These are phyloP conservation scores for Diaporthe sp. DNA, from an alignment of 2,329 filamentous ascomycete species.

Conservation along the genomic window DNA sequence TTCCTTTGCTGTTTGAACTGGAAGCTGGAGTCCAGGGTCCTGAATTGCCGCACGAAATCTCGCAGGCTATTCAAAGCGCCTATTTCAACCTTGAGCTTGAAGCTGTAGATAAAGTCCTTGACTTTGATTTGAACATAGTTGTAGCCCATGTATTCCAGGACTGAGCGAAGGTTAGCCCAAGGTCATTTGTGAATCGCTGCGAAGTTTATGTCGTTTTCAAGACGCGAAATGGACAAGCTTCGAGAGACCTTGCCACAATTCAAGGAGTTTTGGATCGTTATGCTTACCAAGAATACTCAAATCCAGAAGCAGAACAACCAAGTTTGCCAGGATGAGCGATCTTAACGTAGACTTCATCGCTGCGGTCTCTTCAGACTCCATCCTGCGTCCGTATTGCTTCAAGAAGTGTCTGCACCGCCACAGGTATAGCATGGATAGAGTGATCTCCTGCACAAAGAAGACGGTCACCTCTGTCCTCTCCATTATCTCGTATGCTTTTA, in stretches of 20 bases:
- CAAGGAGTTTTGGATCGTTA: neutral
- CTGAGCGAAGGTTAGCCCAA: conserved; percentile 19
- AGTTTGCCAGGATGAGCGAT: conserved; percentile 56
- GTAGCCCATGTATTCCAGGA: conserved; percentile 55
- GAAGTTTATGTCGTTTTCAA: neutral
- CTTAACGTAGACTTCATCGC: conserved; percentile 26
- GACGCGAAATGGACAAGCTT: neutral
- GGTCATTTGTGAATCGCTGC: neutral
- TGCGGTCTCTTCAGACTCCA: conserved; percentile 49
- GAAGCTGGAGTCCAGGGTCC: conserved; percentile 10
- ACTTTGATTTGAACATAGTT: conserved; percentile 56
- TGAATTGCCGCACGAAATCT: conserved; percentile 27
- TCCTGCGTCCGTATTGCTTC: conserved; percentile 51
- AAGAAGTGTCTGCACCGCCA: conserved; percentile 65
- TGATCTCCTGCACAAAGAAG: conserved; percentile 59
- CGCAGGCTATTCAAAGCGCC: conserved; percentile 62
- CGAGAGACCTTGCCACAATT: too few relatives aligned
- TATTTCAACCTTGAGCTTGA: conserved; percentile 68
- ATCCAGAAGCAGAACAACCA: conserved; percentile 57
- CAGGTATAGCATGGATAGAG: conserved; percentile 64
- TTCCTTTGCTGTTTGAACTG: conserved; percentile 20
- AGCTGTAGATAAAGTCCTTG: conserved; percentile 58
- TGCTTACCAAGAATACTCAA: conserved; percentile 51
- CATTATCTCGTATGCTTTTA: conserved; percentile 42
- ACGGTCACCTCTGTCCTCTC: conserved; percentile 56